Percentiles rank a stretch among this genome's conserved stretches.
These are phyloP conservation scores for Chrysanthemum makinoi DNA, from an alignment of 129 eudicot species.

Conservation along the genomic window DNA sequence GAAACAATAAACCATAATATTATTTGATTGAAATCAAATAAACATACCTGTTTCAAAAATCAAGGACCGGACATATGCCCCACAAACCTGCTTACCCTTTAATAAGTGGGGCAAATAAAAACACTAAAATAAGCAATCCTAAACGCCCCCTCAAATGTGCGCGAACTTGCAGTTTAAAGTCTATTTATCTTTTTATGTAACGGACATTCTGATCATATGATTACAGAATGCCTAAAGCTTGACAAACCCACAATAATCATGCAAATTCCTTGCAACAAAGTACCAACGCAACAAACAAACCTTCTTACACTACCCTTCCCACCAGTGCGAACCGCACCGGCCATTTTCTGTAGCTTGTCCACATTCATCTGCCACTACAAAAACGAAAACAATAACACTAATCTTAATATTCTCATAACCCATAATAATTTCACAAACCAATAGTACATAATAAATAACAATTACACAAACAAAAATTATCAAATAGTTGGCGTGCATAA, in stretches of 20 bases:
- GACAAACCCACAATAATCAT: background rate
- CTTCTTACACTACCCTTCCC: slow-evolving; percentile 6
- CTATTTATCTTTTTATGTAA: background rate
- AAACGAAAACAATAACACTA: background rate
- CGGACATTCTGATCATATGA: background rate
- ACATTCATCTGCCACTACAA: slow-evolving; percentile 9
- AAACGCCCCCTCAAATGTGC: no score
- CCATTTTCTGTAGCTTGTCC: slow-evolving; percentile 15
- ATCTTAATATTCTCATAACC: background rate
- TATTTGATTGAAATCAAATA: no score
- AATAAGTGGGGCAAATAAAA: no score
- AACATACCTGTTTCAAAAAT: no score
- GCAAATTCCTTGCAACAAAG: background rate
- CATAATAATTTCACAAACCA: background rate
- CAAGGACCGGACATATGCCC: no score
- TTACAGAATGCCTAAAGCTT: background rate
- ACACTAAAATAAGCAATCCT: no score
- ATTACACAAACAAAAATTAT: no score
- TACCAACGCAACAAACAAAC: background rate
- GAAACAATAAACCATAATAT: no score
- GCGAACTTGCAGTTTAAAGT: no score
- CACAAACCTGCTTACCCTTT: no score
- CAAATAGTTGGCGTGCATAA: no score
- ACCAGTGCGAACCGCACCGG: slow-evolving; percentile 11
- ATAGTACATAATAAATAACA: no score